Base-by-base conservation (phyloP, 805 yeast genomes). In the Candida railenensis region DNA sequence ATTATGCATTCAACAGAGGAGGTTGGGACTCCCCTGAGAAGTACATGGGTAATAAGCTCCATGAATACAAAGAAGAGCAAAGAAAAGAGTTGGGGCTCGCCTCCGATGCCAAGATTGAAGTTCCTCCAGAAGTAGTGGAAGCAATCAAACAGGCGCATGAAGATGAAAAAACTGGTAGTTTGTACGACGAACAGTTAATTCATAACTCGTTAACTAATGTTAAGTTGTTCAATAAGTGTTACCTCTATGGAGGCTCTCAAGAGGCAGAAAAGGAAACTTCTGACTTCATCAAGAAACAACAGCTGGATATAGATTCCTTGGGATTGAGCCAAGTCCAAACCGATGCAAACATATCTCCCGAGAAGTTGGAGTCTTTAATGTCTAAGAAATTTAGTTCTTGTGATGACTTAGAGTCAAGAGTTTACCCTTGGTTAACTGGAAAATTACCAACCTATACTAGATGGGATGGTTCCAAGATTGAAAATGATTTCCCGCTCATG, bases 141-240 rank as follows among this genome's bases (percentile, higher is more conserved):
- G 12, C 19, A 19, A 22, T 44, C 3, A 40, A 41, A 9, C 47
- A 48, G 21, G 42, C 44, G 11, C 19, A 19, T 12, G 39, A 18
- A 11, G 45, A 48, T 3, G 15, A 37, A 12, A 39, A 48, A 18
- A 28, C 48, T 3, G 50, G 50, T 12, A 37, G 22, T 8, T 22
- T 43, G 34, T 52, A 65, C 58, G 36, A 49, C 2, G 55, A 66
- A 40, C 62, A 59, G 37, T 30, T 34, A 1, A 37, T 64, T 8
- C 66, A 62, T 47, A 58, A 60, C 42, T 58, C 52, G 22, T 43
- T 63, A 21, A 53, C 61, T 11, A 59, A 62, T 43, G 40, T 62
- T 22, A 53, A 53, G 41, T 45, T 64, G 1, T 65, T 53, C 44
- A 54, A 59, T 49, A 52, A 54, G 47, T 62, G 69, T 46, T 62